These are phyloP conservation scores for Theobroma cacao DNA, from an alignment of 345 rosid genomes.

Conservation along the genomic window DNA sequence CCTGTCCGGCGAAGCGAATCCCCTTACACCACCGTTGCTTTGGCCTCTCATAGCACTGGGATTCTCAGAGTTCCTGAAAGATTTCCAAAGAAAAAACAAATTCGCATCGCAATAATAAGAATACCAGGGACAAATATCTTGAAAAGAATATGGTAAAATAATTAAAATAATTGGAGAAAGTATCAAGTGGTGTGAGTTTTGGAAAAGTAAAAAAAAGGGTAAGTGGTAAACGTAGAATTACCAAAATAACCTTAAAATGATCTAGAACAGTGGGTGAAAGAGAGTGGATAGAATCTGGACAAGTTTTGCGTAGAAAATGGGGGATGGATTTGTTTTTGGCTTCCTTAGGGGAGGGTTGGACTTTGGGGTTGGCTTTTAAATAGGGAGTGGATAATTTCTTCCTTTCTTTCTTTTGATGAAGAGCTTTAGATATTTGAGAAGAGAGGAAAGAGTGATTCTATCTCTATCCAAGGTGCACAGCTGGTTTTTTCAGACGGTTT, in stretches of 20 bases:
- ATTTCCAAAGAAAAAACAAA: not conserved
- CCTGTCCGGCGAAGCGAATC: conserved; percentile 50
- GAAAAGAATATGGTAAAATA: not conserved
- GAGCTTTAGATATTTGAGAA: conserved; percentile 9
- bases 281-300: conserved; percentile 17
- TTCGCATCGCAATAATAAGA: conserved; percentile 1
- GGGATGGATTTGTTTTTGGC: not conserved
- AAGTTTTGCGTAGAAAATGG: conserved; percentile 23
- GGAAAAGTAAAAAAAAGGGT: not conserved
- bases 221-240: conserved; percentile 19
- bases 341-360: not conserved
- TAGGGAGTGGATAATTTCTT: not conserved
- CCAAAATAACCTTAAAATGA: conserved; percentile 39
- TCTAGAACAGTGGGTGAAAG: conserved; percentile 20
- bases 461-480: conserved; percentile 16
- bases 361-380: conserved; percentile 8
- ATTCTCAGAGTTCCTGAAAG: conserved; percentile 56
- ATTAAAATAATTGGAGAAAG: not conserved
- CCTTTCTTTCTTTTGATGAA: not conserved
- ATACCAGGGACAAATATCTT: not conserved
- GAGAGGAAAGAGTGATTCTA: not conserved
- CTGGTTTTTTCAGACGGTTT: conserved; percentile 14
- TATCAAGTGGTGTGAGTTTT: conserved; percentile 8
- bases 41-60: conserved; percentile 64
- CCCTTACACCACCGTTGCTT: conserved; percentile 48